These are phyloP conservation scores for Lepiota subincarnata DNA, from an alignment of 768 basidiomycete genomes.

Conservation along the genomic window DNA sequence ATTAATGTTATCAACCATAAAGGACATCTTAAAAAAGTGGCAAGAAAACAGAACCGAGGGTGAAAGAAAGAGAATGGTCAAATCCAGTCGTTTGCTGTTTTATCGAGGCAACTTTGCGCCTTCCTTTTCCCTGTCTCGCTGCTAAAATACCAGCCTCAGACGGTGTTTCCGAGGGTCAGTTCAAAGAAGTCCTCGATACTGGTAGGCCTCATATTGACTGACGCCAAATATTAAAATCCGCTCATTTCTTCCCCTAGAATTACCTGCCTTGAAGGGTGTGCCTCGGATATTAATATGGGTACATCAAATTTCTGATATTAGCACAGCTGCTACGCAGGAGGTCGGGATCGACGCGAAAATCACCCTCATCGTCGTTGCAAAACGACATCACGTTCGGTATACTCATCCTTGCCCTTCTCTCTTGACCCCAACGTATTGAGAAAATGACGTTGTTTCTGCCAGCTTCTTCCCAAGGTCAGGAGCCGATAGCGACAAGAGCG, in stretches of 20 bases:
- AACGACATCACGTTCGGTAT: constrained; percentile 61
- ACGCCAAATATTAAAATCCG: neutral
- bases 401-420: neutral
- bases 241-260: constrained; percentile 39
- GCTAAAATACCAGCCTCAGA: constrained; percentile 24
- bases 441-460: neutral
- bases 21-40: constrained; percentile 55
- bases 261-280: constrained; percentile 55
- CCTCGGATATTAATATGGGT: neutral
- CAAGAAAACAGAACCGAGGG: constrained; percentile 43
- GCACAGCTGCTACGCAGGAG: constrained; percentile 60
- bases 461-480: constrained; percentile 15
- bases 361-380: constrained; percentile 80
- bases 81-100: constrained; percentile 63
- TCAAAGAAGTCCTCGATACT: constrained; percentile 45
- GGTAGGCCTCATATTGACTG: constrained; percentile 34
- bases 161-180: constrained; percentile 49
- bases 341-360: constrained; percentile 56
- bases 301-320: neutral
- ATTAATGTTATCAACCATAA: neutral
- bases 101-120: constrained; percentile 48
- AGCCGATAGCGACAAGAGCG: constrained; percentile 46
- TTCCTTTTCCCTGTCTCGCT: constrained; percentile 8
- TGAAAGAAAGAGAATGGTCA: constrained; percentile 37
- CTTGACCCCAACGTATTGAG: too few relatives aligned